phyloP scores from a whole-genome alignment of 768 basidiomycete genomes.

The Termitomyces sp. region DNA sequence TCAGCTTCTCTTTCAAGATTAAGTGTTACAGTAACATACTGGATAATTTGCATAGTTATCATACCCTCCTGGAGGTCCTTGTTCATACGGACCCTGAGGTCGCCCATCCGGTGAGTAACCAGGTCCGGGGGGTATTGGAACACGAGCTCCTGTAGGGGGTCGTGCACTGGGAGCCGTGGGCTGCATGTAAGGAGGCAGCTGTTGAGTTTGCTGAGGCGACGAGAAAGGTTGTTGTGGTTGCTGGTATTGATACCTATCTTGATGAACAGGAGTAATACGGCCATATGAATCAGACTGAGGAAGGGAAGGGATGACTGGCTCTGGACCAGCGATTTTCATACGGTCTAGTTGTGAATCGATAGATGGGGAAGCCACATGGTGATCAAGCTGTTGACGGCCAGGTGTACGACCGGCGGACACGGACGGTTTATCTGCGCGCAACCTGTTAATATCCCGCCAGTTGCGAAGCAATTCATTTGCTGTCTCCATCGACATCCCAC shows the following conservation, averaged over 20 bases:
- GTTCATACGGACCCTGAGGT: slow-evolving; percentile 30
- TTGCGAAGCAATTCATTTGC: slow-evolving; percentile 90
- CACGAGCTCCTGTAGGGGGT: slow-evolving; percentile 40
- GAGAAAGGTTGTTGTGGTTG: slow-evolving; percentile 25
- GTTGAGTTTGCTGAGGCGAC: slow-evolving; percentile 24
- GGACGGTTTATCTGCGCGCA: slow-evolving; percentile 51
- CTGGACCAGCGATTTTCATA: slow-evolving; percentile 41
- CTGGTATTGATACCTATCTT: slow-evolving; percentile 35
- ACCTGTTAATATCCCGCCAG: slow-evolving; percentile 86
- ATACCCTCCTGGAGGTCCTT: slow-evolving; percentile 17
- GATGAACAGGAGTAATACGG: slow-evolving; percentile 32
- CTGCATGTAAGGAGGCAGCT: slow-evolving; percentile 26
- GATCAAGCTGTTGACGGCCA: slow-evolving; percentile 29
- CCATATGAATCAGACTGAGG: slow-evolving; percentile 31
- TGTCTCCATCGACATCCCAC: slow-evolving; percentile 99
- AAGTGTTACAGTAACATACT: slow-evolving; percentile 16
- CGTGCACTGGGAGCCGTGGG: slow-evolving; percentile 28
- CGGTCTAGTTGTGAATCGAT: slow-evolving; percentile 39
- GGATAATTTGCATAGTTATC: slow-evolving; percentile 35
- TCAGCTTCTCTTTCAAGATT: background rate
- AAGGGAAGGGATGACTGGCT: slow-evolving; percentile 27
- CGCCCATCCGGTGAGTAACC: slow-evolving; percentile 41
- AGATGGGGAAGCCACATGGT: slow-evolving; percentile 29
- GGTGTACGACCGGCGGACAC: slow-evolving; percentile 31
- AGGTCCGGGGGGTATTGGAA: slow-evolving; percentile 33